These are phyloP conservation scores for Closterium sp. DNA, from an alignment of 139 green algal species.

Conservation along the genomic window DNA sequence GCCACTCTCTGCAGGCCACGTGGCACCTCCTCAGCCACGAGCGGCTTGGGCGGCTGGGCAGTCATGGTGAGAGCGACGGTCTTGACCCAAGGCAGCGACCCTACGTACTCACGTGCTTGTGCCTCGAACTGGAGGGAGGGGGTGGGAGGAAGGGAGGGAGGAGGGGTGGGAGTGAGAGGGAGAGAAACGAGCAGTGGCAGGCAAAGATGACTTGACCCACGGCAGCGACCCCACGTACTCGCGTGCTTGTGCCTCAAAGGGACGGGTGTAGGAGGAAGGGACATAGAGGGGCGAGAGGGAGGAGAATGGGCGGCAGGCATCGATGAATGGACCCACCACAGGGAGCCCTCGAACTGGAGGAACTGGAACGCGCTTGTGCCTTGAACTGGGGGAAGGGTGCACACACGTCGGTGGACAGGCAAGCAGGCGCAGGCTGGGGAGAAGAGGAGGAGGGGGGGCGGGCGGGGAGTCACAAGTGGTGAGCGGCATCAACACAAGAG, in stretches of 20 bases:
- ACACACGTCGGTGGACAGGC: too few species aligned
- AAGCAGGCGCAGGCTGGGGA: too few species aligned
- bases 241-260: constrained; percentile 37
- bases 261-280: too few species aligned
- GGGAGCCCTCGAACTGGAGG: too few species aligned
- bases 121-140: constrained; percentile 42
- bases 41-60: constrained; percentile 68
- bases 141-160: not conserved
- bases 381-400: too few species aligned
- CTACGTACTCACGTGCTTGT: constrained; percentile 46
- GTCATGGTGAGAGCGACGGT: constrained; percentile 71
- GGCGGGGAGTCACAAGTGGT: too few species aligned
- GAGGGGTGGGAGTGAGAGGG: not conserved
- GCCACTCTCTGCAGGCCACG: constrained; percentile 74
- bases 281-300: too few species aligned
- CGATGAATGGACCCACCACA: too few species aligned
- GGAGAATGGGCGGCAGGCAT: too few species aligned
- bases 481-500: too few species aligned
- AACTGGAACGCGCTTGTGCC: too few species aligned
- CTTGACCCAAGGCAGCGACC: constrained; percentile 67
- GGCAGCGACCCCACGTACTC: constrained; percentile 48
- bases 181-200: not conserved
- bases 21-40: constrained; percentile 61
- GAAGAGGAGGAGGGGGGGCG: too few species aligned
- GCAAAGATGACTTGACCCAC: constrained; percentile 59